Evolutionary conservation across 1,284 basidiomycete genomes (phyloP).

Genomic region (Thecaphora frezii): DNA sequence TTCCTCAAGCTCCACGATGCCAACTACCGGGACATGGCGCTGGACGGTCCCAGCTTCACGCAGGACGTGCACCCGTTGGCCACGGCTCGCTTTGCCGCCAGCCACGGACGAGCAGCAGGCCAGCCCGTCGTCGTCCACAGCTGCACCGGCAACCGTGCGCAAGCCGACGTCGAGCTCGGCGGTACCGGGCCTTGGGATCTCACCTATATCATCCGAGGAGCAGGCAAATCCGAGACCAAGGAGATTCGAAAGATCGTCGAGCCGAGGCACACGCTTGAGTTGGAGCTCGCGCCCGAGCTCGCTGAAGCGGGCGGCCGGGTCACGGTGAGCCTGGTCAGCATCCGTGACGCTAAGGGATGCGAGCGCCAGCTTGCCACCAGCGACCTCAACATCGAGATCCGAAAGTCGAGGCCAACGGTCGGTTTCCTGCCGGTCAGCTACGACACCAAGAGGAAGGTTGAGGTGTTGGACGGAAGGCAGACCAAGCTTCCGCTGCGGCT

Average conservation of each 20-base stretch:
- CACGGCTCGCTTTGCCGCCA: conserved; percentile 43
- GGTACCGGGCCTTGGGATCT: conserved; percentile 55
- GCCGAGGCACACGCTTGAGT: conserved; percentile 49
- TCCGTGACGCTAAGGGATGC: conserved; percentile 87
- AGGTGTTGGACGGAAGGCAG: conserved; percentile 75
- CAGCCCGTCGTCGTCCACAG: conserved; percentile 47
- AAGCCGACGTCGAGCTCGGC: conserved; percentile 46
- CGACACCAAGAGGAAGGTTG: conserved; percentile 61
- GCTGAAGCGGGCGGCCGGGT: conserved; percentile 74
- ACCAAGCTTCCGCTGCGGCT: conserved; percentile 61
- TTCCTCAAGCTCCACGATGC: conserved; percentile 80
- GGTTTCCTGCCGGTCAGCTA: conserved; percentile 70
- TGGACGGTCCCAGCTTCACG: conserved; percentile 51
- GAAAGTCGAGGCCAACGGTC: conserved; percentile 80
- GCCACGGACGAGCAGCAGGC: background rate
- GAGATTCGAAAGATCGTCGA: conserved; percentile 48
- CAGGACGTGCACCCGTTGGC: conserved; percentile 56
- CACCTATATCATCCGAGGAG: conserved; percentile 43
- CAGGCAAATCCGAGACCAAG: conserved; percentile 21
- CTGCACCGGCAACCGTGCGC: conserved; percentile 49
- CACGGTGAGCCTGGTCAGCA: conserved; percentile 76
- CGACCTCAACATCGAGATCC: conserved; percentile 84
- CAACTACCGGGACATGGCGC: conserved; percentile 72
- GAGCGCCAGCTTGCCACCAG: conserved; percentile 74
- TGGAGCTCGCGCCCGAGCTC: conserved; percentile 61